These are phyloP conservation scores for Fusarium nanum DNA, from an alignment of 2,329 filamentous ascomycete genomes.

Conservation along the genomic window DNA sequence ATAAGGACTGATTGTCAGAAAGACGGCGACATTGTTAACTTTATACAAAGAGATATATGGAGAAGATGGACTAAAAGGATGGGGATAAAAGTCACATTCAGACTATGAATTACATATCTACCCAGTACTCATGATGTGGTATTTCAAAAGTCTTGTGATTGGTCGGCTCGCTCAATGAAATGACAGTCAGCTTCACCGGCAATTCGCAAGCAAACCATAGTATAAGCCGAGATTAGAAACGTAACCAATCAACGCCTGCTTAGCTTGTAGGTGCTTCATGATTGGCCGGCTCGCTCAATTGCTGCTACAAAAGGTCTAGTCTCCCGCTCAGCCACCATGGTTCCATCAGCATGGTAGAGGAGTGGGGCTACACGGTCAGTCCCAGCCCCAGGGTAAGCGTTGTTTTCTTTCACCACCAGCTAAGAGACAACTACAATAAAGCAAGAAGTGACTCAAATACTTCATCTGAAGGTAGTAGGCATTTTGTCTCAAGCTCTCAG, in stretches of 20 bases:
- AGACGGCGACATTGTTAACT: fast-evolving
- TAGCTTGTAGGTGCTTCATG: fast-evolving
- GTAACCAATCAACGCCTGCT: neutral
- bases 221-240: neutral
- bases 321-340: neutral
- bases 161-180: neutral
- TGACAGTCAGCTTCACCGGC: neutral
- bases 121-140: neutral
- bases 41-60: neutral
- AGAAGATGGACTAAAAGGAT: neutral
- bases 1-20: no score
- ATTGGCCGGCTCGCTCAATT: neutral
- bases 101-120: fast-evolving
- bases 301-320: neutral
- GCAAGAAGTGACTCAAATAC: fast-evolving
- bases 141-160: neutral
- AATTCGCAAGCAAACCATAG: neutral
- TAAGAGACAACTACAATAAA: neutral
- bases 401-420: neutral
- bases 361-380: neutral
- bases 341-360: neutral
- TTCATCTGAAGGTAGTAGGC: fast-evolving
- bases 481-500: fast-evolving
- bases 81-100: neutral
- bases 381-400: neutral